A percentile compares a stretch with the other conserved stretches of the same genome.
These are phyloP conservation scores for Aspergillus sp. DNA, from an alignment of 2,329 filamentous ascomycete genomes.

Conservation along the genomic window DNA sequence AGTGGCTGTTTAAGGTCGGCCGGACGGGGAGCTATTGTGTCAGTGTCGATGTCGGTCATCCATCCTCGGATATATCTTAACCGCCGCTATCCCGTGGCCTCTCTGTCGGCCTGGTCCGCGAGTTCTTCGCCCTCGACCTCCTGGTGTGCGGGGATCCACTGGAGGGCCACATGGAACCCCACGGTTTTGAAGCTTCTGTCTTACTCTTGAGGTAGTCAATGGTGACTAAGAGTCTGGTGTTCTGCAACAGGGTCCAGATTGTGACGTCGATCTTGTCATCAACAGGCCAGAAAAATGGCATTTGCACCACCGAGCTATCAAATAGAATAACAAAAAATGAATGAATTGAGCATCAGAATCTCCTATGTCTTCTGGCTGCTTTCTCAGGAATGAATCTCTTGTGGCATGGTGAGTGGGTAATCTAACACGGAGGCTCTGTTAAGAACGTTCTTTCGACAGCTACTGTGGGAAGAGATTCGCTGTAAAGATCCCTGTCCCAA, in stretches of 20 bases:
- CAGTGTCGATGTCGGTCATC: background rate
- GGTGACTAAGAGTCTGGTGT: background rate
- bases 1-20: background rate
- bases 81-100: background rate
- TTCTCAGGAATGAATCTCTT: background rate
- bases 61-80: background rate
- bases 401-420: background rate
- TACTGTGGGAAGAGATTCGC: background rate
- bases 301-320: background rate
- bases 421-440: background rate
- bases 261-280: background rate
- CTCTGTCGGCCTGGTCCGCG: background rate
- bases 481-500: background rate
- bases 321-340: background rate
- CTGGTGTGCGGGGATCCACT: background rate
- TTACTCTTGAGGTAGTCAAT: background rate
- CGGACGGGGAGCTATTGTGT: background rate
- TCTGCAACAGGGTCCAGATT: background rate
- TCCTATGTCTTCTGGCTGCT: background rate
- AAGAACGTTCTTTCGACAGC: background rate
- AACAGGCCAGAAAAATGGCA: background rate
- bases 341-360: background rate
- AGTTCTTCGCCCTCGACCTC: background rate
- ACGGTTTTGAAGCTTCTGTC: background rate
- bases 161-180: background rate